Base-by-base conservation (phyloP, 225 moss, liverwort and hornwort genomes). In the Asterella californica region DNA sequence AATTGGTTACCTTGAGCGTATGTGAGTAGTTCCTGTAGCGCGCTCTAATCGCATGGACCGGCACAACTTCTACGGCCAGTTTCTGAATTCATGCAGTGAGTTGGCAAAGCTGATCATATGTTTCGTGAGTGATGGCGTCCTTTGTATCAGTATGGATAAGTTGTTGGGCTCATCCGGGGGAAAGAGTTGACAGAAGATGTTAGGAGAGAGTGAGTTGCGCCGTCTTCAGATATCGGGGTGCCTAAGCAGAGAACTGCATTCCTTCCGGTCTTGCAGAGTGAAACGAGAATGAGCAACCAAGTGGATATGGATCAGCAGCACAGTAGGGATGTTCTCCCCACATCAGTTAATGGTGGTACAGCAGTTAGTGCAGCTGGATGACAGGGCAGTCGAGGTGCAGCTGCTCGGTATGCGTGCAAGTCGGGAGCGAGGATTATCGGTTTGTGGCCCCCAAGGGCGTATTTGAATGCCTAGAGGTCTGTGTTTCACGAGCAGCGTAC, bases 221-320 rank as follows among this genome's bases (percentile, higher is more conserved):
- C n/a, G n/a, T n/a, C n/a, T n/a, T n/a, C n/a, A n/a, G n/a, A n/a
- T n/a, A n/a, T n/a, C n/a, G n/a, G n/a, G n/a, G n/a, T n/a, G n/a
- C n/a, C n/a, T n/a, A n/a, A n/a, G n/a, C n/a, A n/a, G n/a, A n/a
- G n/a, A n/a, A n/a, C n/a, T n/a, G n/a, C n/a, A n/a, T n/a, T n/a
- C n/a, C n/a, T n/a, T n/a, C n/a, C n/a, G n/a, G n/a, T n/a, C n/a
- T 78, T 19, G 42, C 86, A 84, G 84, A 80, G 47, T 72, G 84
- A 87, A 38, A 21, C 53, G 5, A 82, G 84, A 77, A 79, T 86
- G 29, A 83, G 76, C 19, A 78, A 78, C 70, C 86, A 81, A 48
- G 72, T 83, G 71, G 86, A 86, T 72, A 10, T 87, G 82, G 87
- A 82, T 46, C 76, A 87, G 79, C 86, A 83, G 62, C 84, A 78